These are phyloP conservation scores for Acorus gramineus DNA, from an alignment of 106 monocot genomes.

Conservation along the genomic window DNA sequence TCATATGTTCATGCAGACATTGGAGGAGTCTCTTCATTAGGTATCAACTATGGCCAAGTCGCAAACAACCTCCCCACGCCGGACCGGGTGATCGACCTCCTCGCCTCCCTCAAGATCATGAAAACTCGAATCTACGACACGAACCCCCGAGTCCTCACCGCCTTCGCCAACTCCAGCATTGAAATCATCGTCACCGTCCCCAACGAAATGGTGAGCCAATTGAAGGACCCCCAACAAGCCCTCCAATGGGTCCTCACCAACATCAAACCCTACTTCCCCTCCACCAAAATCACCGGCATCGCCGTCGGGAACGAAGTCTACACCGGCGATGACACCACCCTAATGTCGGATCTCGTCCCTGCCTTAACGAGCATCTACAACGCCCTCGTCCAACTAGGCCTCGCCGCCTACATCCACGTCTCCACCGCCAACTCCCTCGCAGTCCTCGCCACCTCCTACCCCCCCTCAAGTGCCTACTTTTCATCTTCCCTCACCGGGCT, in stretches of 20 bases:
- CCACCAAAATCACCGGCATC: constrained; percentile 67
- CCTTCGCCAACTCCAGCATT: constrained; percentile 47
- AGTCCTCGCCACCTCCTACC: constrained; percentile 58
- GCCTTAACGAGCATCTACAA: constrained; percentile 54
- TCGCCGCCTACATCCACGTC: constrained; percentile 48
- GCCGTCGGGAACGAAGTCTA: constrained; percentile 85
- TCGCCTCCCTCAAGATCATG: constrained; percentile 39
- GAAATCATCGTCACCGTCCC: constrained; percentile 63
- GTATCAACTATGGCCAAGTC: constrained; percentile 80
- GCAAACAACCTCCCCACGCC: constrained; percentile 65
- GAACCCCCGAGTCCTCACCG: constrained; percentile 51
- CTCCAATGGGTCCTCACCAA: constrained; percentile 57
- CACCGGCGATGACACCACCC: constrained; percentile 38
- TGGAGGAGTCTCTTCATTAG: constrained; percentile 23
- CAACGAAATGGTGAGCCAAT: constrained; percentile 34
- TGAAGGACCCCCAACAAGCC: constrained; percentile 42
- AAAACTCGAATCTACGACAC: constrained; percentile 66
- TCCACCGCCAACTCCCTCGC: constrained; percentile 78
- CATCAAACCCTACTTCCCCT: constrained; percentile 64
- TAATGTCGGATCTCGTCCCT: constrained; percentile 62
- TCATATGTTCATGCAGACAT: constrained; percentile 24
- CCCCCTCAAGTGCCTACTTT: constrained; percentile 66
- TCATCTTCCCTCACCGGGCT: constrained; percentile 25
- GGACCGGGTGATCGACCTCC: constrained; percentile 28
- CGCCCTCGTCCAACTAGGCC: constrained; percentile 49